Conservation (phyloP, 208 protist species). For the Leishmania arabica region DNA sequence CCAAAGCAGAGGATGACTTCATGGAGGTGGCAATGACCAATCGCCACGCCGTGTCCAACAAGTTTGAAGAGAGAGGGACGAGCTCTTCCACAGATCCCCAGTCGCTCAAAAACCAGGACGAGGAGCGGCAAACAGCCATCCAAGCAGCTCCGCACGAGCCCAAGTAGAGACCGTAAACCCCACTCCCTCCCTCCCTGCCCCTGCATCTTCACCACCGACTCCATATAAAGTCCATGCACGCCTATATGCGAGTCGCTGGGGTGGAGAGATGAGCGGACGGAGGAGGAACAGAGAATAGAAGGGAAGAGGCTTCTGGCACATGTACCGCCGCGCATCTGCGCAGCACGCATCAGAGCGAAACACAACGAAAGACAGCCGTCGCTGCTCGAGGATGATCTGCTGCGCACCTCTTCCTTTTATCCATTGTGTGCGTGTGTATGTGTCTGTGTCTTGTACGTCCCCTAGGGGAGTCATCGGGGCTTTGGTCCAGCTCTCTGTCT, state of each 20-base stretch:
- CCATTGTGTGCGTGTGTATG: neutral
- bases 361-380: neutral
- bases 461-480: neutral
- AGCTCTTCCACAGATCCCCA: neutral
- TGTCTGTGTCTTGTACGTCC: neutral
- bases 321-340: neutral
- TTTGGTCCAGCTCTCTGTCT: neutral
- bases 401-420: slow-evolving; percentile 11
- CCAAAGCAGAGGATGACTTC: neutral
- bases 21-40: neutral
- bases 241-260: neutral
- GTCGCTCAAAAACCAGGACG: neutral
- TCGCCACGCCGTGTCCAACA: neutral
- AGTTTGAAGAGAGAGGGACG: neutral
- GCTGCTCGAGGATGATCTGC: neutral
- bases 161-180: neutral
- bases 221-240: neutral
- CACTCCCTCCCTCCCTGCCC: neutral
- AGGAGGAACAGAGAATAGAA: neutral
- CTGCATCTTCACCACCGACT: neutral
- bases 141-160: neutral
- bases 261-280: neutral
- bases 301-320: neutral
- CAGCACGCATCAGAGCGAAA: neutral
- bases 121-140: neutral